Base-by-base conservation (phyloP, 495 filamentous ascomycete species). In the Trichoderma asperelloides region DNA sequence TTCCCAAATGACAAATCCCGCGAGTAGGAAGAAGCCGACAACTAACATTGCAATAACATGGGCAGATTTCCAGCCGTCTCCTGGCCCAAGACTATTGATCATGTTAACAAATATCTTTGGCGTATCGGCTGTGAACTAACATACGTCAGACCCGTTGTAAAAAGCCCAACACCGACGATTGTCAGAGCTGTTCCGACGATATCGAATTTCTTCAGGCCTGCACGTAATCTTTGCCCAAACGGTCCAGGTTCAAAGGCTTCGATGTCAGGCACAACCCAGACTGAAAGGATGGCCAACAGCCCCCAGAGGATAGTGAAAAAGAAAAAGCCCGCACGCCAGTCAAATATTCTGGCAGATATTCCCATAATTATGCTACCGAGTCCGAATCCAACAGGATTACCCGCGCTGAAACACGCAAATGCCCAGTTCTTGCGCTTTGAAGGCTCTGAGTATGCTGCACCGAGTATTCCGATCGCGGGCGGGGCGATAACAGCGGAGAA, bases 321-420 rank as follows among this genome's bases (percentile, higher is more conserved):
- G 77, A 85, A 87, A 65, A 86, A 89, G 0, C 79, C 78, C 0
- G 87, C 86, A 21, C 89, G 79, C 89, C 88, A 91, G 69, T 77
- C 84, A 65, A 84, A 84, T 21, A 89, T 67, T 69, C 86, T 75
- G 0, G 86, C 80, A 11, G 85, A 87, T 18, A 91, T 72, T 1
- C 88, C 88, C 33, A 83, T 85, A 21, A 89, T 76, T 49, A 91
- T 85, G 43, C 81, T 87, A 0, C 88, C 88, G 66, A 87, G 82
- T 0, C 89, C 87, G 69, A 88, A 91, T 0, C 88, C 89, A 7
- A 91, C 74, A 18, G 89, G 88, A 66, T 91, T 91, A 0, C 89
- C 89, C 1, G 88, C 86, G 60, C 83, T 86, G 71, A 90, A 91
- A 68, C 86, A 88, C 0, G 86, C 88, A 73, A 91, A 91, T 5